Evolutionary conservation across 352 stramenopile genomes (phyloP), one percentile per base, ranked within the genome.

Genomic region (Globisporangium iwayamae): DNA sequence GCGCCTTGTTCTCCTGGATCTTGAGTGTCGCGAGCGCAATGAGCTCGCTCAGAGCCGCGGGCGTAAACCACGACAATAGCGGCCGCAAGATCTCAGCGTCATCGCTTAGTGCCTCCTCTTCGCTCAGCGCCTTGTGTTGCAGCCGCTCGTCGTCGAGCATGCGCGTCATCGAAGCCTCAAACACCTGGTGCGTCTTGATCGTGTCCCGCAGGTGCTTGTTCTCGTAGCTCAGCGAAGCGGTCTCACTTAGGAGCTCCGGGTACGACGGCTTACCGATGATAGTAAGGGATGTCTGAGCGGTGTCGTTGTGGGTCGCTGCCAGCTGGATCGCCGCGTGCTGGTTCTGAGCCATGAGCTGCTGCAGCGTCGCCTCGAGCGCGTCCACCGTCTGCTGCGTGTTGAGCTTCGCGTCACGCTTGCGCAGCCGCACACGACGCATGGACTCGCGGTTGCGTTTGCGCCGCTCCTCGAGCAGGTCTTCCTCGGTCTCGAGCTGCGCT

Each of bases 391-490:
- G 45, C 51, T 68, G 64, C 46, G 63, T 53, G 22, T 56, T 46
- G 30, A 57, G 28, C 7, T 61, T 45, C 1, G 50, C 60, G n/a
- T 64, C 63, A 16, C 62, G 63, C 62, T 74, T 71, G 46, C 71
- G 68, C 45, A 56, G 51, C 2, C 65, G 58, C 32, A 67, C 71
- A 32, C 69, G 71, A 8, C 66, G 71, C 71, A 78, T 78, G 30
- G 68, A 72, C 30, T 75, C 71, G 43, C 71, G 62, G 32, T 78
- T 78, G 39, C 68, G 68, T 56, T 65, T 65, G 3, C 71, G 65
- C 10, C 71, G 63, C 5, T 56, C 28, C 32, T 51, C 38, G 5
- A 60, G 55, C 39, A 60, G 55, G 22, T 60, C 55, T 20, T 48
- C 55, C 16, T 60, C 55, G 18, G 55, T 20, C 2, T 32, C 10